Evolutionary conservation across 2,329 filamentous ascomycete species (phyloP), one percentile per base, ranked within the genome.

Genomic region (Macrophomina pseudophaseolina): DNA sequence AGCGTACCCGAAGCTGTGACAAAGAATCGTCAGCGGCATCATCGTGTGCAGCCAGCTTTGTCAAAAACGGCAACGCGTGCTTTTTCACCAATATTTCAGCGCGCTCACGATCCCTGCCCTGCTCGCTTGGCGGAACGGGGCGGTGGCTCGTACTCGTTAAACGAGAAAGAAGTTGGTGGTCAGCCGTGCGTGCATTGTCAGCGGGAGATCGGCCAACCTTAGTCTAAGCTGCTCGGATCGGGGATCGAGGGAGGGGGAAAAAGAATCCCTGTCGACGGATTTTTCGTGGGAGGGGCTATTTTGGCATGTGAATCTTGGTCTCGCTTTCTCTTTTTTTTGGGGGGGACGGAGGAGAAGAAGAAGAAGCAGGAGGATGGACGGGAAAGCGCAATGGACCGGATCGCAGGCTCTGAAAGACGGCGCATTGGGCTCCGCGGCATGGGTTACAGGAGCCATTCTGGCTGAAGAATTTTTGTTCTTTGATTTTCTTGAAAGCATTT

Each of bases 161-260:
- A 23, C 23, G 2, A 23, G 23, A 23, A 23, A 23, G 23, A 23
- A 9, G 28, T 12, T 18, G 28, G 49, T 28, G 14, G 52, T 18
- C 14, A 28, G 35, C 6, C 35, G 52, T 23, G 23, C 23, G 23
- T 23, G 23, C 23, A 23, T 23, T 23, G 23, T 23, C 23, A 23
- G 23, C 52, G 52, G 52, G 52, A 54, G 52, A 54, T 54, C 52
- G 52, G 52, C 52, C 32, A 38, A 54, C 32, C 30, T 38, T 54
- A 38, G 16, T 52, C 5, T 51, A 40, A 9, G 42, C 42, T 44
- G 49, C 11, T 33, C 49, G 49, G 49, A 16, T 52, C 49, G 12
- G 9, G 30, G 23, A 30, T 5, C 4, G 42, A 44, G 42, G 12
- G 7, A 14, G 16, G 42, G 42, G 42, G 42, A n/a, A 14, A 40